These are phyloP conservation scores for Aeschynomene evenia DNA, from an alignment of 306 rosid genomes.

Conservation along the genomic window DNA sequence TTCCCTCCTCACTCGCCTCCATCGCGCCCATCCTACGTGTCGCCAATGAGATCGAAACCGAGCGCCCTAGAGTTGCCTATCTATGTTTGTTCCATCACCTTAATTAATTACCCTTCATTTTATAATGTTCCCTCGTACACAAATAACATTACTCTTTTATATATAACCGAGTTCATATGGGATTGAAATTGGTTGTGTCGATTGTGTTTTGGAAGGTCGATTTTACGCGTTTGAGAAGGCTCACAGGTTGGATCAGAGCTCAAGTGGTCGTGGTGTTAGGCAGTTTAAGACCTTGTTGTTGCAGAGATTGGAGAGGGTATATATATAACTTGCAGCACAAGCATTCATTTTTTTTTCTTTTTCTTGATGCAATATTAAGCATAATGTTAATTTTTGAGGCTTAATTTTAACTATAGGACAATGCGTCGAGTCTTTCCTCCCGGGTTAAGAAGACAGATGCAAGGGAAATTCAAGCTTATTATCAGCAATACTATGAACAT, in stretches of 20 bases:
- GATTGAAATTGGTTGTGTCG: background rate
- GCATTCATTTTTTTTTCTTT: background rate
- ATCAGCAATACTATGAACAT: constrained; percentile 88
- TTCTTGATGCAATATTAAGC: background rate
- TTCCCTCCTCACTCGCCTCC: constrained; percentile 84
- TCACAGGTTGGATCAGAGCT: constrained; percentile 85
- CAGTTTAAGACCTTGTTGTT: constrained; percentile 84
- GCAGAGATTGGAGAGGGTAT: constrained; percentile 88
- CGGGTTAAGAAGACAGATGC: constrained; percentile 90
- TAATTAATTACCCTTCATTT: background rate
- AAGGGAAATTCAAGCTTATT: constrained; percentile 86
- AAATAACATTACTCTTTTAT: too few relatives aligned
- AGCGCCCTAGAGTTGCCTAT: constrained; percentile 90
- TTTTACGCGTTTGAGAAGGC: constrained; percentile 98
- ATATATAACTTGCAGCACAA: background rate
- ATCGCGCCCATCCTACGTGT: constrained; percentile 91
- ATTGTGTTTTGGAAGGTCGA: constrained; percentile 60
- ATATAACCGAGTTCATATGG: background rate
- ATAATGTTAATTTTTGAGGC: too few relatives aligned
- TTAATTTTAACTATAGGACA: constrained; percentile 55
- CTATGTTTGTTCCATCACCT: constrained; percentile 44
- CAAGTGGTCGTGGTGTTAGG: constrained; percentile 94
- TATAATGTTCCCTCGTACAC: too few relatives aligned
- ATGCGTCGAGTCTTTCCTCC: constrained; percentile 67
- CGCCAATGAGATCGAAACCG: constrained; percentile 80